Base-by-base conservation (phyloP, 106 monocot genomes). In the Chionographis japonica region DNA sequence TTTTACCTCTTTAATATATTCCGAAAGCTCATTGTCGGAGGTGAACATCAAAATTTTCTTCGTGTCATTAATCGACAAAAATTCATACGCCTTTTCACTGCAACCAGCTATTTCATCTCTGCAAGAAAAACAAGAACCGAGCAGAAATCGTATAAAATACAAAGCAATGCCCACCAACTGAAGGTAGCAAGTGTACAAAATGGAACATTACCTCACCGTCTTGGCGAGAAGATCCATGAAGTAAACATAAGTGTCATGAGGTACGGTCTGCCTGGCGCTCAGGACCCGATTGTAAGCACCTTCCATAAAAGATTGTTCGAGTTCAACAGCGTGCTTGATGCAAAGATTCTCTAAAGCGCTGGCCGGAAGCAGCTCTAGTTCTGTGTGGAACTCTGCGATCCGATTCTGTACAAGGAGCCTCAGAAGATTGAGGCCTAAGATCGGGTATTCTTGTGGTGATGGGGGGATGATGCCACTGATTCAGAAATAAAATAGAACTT, bases 221-320 rank as follows among this genome's bases (percentile, higher is more conserved):
- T 97, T 97, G 51, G 92, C 95, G 35, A 97, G 89, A 49, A 95
- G 89, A 80, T 97, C 95, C 92, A 92, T 89, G 77, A 97, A 92
- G 81, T 97, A 87, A 70, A 87, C 89, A 65, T 97, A 97, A 12
- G 89, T 92, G 43, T 92, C 92, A 66, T 89, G 97, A 20, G 92
- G 97, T 20, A 97, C 89, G 14, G 84, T 68, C 56, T 90, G 82
- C 50, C 97, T 84, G n/a, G 92, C 97, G 39, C 76, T 92, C 27
- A 92, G 62, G 4, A 92, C 89, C 8, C 97, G 79, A 50, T 92
- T 97, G 54, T 97, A 97, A 19, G 97, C 97, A 62, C 92, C 97
- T 79, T 92, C 97, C 97, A 97, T 97, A 65, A 97, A 97, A 12
- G 89, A 92, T 61, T 97, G 89, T 66, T 97, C 97, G 40, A 92